A percentile compares a stretch with the other conserved stretches of the same genome.
phyloP scores from a whole-genome alignment of 2,329 filamentous ascomycete genomes.

The Aspergillus fumigatus region DNA sequence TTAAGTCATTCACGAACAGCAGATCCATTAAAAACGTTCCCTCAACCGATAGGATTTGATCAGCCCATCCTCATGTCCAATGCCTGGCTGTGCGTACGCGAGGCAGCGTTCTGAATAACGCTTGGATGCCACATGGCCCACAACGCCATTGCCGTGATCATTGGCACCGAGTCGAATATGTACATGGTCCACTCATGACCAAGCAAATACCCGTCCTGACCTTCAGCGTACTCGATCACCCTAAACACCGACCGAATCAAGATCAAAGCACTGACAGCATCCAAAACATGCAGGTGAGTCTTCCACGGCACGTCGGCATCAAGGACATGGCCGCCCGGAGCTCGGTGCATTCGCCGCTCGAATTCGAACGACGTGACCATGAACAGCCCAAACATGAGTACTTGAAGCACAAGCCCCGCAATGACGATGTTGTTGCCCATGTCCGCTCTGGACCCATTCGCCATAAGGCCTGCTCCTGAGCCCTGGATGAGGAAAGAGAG shows the following conservation, averaged over 20 bases:
- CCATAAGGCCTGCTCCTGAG: slow-evolving; percentile 14
- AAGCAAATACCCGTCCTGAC: background rate
- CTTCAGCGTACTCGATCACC: background rate
- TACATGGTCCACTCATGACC: background rate
- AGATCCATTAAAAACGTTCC: background rate
- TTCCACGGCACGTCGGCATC: background rate
- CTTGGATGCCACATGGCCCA: background rate
- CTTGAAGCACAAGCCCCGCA: slow-evolving; percentile 14
- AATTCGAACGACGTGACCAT: slow-evolving; percentile 12
- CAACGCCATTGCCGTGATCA: background rate
- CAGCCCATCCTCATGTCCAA: background rate
- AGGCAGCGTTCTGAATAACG: background rate
- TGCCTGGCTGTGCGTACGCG: background rate
- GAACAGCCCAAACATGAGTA: slow-evolving; percentile 17
- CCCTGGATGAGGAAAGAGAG: slow-evolving; percentile 45
- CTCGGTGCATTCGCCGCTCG: slow-evolving; percentile 9
- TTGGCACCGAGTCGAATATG: background rate
- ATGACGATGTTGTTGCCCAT: slow-evolving; percentile 14
- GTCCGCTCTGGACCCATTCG: background rate
- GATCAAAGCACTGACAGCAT: background rate
- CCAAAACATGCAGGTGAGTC: background rate
- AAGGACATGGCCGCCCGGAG: slow-evolving; percentile 4
- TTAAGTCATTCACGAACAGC: background rate
- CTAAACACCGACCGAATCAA: background rate
- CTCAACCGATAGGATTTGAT: background rate